Conservation (phyloP, 305 asterid species). For the Solanum chacoense region DNA sequence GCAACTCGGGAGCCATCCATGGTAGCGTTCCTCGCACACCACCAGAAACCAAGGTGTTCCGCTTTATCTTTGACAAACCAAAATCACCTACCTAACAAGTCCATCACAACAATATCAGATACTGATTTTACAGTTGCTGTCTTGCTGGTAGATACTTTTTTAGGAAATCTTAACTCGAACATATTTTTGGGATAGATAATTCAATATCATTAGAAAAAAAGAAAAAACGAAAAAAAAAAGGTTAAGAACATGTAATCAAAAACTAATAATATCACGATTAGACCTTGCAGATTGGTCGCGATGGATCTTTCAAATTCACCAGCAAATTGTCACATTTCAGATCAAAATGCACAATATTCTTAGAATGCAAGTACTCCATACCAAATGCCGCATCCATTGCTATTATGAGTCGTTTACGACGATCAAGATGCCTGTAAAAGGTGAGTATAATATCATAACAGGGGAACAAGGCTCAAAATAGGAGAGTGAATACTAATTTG, state of each 20-base stretch:
- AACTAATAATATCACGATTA: neutral
- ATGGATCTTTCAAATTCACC: slow-evolving; percentile 69
- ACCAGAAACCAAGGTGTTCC: slow-evolving; percentile 81
- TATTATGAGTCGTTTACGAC: slow-evolving; percentile 58
- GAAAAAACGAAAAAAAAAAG: neutral
- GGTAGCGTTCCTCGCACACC: slow-evolving; percentile 87
- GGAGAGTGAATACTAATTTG: neutral
- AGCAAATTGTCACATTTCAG: slow-evolving; percentile 76
- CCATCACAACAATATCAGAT: neutral
- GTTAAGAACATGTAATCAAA: neutral
- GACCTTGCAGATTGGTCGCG: slow-evolving; percentile 84
- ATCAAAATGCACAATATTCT: slow-evolving; percentile 78
- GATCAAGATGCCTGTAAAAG: slow-evolving; percentile 61
- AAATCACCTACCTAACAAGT: slow-evolving; percentile 70
- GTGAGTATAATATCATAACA: neutral
- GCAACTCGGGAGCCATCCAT: slow-evolving; percentile 91
- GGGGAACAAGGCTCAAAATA: neutral
- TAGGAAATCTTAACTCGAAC: neutral
- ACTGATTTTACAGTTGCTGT: neutral
- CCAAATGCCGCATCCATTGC: slow-evolving; percentile 94
- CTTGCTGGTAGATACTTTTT: neutral
- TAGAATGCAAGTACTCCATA: slow-evolving; percentile 81
- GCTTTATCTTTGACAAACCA: slow-evolving; percentile 70
- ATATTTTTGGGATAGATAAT: neutral
- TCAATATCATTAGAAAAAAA: slow-evolving; percentile 1